Conservation (phyloP, 768 basidiomycete species). For the Grammothele lineata region DNA sequence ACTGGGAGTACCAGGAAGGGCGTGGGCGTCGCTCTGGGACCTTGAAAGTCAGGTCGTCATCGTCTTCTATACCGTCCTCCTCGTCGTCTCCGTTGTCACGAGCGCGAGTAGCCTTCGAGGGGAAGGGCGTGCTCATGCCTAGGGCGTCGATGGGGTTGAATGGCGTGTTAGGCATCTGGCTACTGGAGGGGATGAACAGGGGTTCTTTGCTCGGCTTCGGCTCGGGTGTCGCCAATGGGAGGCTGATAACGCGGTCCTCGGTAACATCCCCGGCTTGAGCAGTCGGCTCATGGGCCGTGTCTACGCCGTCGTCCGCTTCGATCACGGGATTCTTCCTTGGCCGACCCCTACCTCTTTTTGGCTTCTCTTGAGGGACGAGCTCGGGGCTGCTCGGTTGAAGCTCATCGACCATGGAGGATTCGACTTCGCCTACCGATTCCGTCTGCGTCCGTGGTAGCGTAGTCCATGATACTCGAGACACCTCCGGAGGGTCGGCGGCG, state of each 20-base stretch:
- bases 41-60: conserved; percentile 31
- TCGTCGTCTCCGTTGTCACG: not conserved
- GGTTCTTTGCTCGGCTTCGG: conserved; percentile 24
- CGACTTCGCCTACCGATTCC: conserved; percentile 10
- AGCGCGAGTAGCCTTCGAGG: not conserved
- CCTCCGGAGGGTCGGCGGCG: too few relatives aligned
- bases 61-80: conserved; percentile 1
- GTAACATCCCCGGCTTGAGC: too few relatives aligned
- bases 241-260: not conserved
- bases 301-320: too few relatives aligned
- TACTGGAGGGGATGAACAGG: conserved; percentile 49
- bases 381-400: conserved; percentile 31
- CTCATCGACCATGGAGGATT: conserved; percentile 33
- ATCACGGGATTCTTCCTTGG: not conserved
- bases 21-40: conserved; percentile 1
- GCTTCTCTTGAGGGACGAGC: not conserved
- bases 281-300: too few relatives aligned
- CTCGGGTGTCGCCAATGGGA: conserved; percentile 1
- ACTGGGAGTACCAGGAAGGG: not conserved
- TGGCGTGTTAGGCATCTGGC: conserved; percentile 51
- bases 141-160: conserved; percentile 36
- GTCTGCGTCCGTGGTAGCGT: conserved; percentile 13
- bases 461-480: too few relatives aligned
- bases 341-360: not conserved
- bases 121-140: conserved; percentile 1